Percentiles rank a stretch among this genome's conserved stretches.
Conservation (phyloP, 768 basidiomycete genomes). For the Coprinopsis marcescibilis region DNA sequence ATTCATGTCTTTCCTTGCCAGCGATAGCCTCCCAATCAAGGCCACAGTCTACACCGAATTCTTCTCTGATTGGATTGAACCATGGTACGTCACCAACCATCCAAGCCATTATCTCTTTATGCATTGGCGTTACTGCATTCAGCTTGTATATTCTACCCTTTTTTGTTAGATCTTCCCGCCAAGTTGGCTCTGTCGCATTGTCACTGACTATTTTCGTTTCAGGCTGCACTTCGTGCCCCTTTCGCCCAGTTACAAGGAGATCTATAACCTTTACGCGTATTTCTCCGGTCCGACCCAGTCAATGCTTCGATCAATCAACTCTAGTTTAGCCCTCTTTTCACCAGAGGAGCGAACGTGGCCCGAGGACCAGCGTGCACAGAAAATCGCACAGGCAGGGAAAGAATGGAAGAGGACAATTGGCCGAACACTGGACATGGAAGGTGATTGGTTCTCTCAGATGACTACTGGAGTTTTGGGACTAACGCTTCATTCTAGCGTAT, state of each 20-base stretch:
- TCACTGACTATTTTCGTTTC: background rate
- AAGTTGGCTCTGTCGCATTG: no score
- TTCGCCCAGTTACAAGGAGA: conserved; percentile 75
- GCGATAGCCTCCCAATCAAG: conserved; percentile 87
- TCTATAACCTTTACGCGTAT: conserved; percentile 87
- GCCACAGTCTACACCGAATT: conserved; percentile 89
- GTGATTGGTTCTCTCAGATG: conserved; percentile 27
- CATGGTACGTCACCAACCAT: conserved; percentile 7
- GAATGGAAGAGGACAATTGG: conserved; percentile 83
- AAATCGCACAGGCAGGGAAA: conserved; percentile 85
- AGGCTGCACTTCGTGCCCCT: conserved; percentile 93
- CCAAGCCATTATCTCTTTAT: background rate
- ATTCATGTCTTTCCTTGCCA: conserved; percentile 80
- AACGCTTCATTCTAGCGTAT: conserved; percentile 44
- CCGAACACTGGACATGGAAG: conserved; percentile 84
- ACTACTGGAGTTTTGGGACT: background rate
- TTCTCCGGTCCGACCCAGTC: conserved; percentile 76
- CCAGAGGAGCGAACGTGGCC: conserved; percentile 33
- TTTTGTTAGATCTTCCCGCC: no score
- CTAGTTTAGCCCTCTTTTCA: conserved; percentile 25
- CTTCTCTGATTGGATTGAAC: conserved; percentile 56
- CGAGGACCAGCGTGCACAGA: conserved; percentile 60
- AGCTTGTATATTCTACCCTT: no score
- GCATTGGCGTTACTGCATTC: conserved; percentile 26
- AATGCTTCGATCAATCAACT: conserved; percentile 48